Percentiles rank a stretch among this genome's conserved stretches.
Conservation (phyloP, 2,329 filamentous ascomycete species). For the Aphanoascus verrucosus region DNA sequence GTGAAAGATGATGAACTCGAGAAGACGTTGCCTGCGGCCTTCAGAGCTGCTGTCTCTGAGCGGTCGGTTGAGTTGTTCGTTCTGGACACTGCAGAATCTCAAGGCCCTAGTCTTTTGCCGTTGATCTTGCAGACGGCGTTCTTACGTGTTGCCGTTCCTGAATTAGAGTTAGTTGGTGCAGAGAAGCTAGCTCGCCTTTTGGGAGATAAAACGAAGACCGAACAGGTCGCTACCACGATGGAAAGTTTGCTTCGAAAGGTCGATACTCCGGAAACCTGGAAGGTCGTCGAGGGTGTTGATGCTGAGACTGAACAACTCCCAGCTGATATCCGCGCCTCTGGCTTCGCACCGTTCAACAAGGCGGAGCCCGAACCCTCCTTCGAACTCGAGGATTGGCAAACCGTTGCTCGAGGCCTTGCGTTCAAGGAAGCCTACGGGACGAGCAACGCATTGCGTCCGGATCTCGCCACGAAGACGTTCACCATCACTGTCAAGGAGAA, state of each 20-base stretch:
- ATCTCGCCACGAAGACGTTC: conserved; percentile 73
- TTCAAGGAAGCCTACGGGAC: conserved; percentile 94
- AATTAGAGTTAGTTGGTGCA: conserved; percentile 50
- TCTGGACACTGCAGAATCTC: conserved; percentile 59
- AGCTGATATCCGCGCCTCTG: conserved; percentile 60
- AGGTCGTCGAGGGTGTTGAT: conserved; percentile 49
- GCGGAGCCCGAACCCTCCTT: conserved; percentile 56
- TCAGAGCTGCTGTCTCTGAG: conserved; percentile 60
- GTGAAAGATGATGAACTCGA: conserved; percentile 83
- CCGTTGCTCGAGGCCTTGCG: conserved; percentile 71
- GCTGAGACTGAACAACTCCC: conserved; percentile 40
- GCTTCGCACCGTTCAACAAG: conserved; percentile 73
- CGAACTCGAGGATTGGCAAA: conserved; percentile 65
- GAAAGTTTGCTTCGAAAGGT: conserved; percentile 60
- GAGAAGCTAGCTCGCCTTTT: conserved; percentile 56
- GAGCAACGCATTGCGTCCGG: conserved; percentile 63
- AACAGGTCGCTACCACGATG: conserved; percentile 51
- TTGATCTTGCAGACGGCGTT: conserved; percentile 72
- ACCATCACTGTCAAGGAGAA: conserved; percentile 91
- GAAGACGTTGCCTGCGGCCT: conserved; percentile 62
- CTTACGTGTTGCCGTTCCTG: conserved; percentile 62
- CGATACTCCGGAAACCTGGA: conserved; percentile 71
- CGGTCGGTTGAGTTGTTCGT: conserved; percentile 63
- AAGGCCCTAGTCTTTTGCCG: conserved; percentile 56
- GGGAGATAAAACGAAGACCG: conserved; percentile 50